Evolutionary conservation across 768 basidiomycete species (phyloP).

Genomic region (Suillus occidentalis): DNA sequence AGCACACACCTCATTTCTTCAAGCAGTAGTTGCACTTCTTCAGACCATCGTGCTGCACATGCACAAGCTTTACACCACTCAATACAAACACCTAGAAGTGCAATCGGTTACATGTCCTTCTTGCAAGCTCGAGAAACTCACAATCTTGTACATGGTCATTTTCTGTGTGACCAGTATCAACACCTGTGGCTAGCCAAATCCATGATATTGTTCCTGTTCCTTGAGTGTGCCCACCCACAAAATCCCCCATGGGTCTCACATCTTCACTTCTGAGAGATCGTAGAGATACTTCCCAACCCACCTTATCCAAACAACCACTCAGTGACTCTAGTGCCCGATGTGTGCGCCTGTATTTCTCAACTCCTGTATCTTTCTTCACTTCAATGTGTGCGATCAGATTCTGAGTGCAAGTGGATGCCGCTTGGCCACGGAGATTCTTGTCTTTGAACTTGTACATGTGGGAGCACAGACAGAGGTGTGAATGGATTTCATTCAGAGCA

Average conservation of each 20-base stretch:
- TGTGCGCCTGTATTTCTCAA: constrained; percentile 11
- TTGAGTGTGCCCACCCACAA: constrained; percentile 1
- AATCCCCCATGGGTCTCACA: not conserved
- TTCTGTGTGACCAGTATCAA: not conserved
- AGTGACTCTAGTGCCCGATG: constrained; percentile 5
- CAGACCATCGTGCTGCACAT: constrained; percentile 15
- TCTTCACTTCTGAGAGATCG: not conserved
- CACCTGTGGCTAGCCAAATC: constrained; percentile 8
- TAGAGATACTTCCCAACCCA: constrained; percentile 1
- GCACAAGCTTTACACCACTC: constrained; percentile 19
- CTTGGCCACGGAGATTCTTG: constrained; percentile 15
- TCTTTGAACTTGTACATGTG: constrained; percentile 17
- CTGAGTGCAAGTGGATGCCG: constrained; percentile 9
- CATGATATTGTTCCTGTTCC: constrained; percentile 9
- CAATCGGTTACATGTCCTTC: not conserved
- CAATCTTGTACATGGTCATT: not conserved
- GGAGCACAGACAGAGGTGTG: constrained; percentile 9
- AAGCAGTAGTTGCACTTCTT: constrained; percentile 23
- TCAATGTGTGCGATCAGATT: constrained; percentile 10
- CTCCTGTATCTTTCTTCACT: constrained; percentile 6
- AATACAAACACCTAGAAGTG: constrained; percentile 16
- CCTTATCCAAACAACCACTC: not conserved
- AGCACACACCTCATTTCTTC: constrained; percentile 26
- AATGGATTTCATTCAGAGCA: constrained; percentile 8
- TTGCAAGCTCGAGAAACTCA: not conserved